Percentiles rank a stretch among this genome's conserved stretches.
phyloP scores from a whole-genome alignment of 2,329 filamentous ascomycete genomes.

The Cladorrhinum sp. region DNA sequence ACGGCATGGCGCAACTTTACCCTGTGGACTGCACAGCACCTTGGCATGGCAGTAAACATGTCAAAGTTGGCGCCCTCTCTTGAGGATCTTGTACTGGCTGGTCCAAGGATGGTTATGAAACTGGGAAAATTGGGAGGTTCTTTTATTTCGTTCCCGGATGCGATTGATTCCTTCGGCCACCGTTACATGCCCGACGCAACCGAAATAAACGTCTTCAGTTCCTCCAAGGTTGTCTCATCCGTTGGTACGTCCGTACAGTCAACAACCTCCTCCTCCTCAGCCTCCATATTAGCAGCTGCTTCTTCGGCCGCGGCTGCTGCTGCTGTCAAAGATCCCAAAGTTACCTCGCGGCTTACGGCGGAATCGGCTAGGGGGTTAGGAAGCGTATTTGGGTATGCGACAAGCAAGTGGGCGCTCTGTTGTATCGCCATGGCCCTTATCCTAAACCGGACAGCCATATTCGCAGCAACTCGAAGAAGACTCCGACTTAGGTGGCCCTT shows the following conservation, averaged over 20 bases:
- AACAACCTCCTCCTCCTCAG: slow-evolving; percentile 33
- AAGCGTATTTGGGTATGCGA: slow-evolving; percentile 85
- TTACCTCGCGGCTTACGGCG: slow-evolving; percentile 50
- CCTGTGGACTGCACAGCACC: slow-evolving; percentile 48
- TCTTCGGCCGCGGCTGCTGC: slow-evolving; percentile 42
- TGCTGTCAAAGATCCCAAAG: slow-evolving; percentile 40
- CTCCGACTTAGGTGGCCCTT: slow-evolving; percentile 72
- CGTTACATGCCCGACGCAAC: slow-evolving; percentile 60
- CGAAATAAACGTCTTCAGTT: slow-evolving; percentile 35
- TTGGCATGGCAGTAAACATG: slow-evolving; percentile 48
- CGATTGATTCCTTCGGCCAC: slow-evolving; percentile 58
- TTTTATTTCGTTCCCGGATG: slow-evolving; percentile 58
- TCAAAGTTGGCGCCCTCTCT: slow-evolving; percentile 61
- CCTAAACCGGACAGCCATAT: slow-evolving; percentile 88
- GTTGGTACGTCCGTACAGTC: slow-evolving; percentile 41
- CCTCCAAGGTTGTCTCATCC: slow-evolving; percentile 35
- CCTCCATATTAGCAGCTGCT: slow-evolving; percentile 32
- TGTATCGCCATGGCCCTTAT: slow-evolving; percentile 84
- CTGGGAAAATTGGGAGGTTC: slow-evolving; percentile 60
- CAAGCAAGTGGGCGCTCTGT: slow-evolving; percentile 85
- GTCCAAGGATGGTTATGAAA: slow-evolving; percentile 67
- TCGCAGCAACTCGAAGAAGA: slow-evolving; percentile 80
- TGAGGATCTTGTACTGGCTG: slow-evolving; percentile 65
- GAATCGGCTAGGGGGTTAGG: slow-evolving; percentile 68
- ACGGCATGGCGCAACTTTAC: slow-evolving; percentile 53